phyloP scores from a whole-genome alignment of 768 basidiomycete genomes.

The Cystofilobasidium ferigula region DNA sequence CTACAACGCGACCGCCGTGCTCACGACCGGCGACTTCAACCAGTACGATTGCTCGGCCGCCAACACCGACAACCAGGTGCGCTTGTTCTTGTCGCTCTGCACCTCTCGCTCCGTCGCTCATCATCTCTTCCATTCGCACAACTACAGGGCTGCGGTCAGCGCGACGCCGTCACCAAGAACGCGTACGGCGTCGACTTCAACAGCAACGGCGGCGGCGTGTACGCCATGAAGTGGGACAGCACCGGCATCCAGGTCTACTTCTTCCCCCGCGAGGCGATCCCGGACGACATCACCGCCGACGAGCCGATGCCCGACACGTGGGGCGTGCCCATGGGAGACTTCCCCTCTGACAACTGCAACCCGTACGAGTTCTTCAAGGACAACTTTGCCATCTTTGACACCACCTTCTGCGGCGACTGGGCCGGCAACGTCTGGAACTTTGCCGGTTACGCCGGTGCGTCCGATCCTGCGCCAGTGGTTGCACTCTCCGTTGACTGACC shows the following conservation, averaged over 20 bases:
- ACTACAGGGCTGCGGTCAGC: conserved; percentile 62
- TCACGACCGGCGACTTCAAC: conserved; percentile 37
- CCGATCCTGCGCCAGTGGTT: neutral
- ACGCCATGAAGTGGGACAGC: conserved; percentile 72
- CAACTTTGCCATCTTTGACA: conserved; percentile 64
- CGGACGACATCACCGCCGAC: conserved; percentile 61
- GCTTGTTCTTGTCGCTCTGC: conserved; percentile 3
- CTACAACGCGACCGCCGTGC: conserved; percentile 50
- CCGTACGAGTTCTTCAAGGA: conserved; percentile 67
- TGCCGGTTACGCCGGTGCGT: conserved; percentile 48
- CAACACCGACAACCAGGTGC: conserved; percentile 36
- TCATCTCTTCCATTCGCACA: conserved; percentile 23
- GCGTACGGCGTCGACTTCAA: conserved; percentile 85
- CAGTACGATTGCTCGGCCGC: conserved; percentile 35
- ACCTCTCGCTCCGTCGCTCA: neutral
- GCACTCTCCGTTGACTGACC: neutral
- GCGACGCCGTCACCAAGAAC: conserved; percentile 45
- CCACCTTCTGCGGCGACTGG: conserved; percentile 78
- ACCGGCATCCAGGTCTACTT: conserved; percentile 60
- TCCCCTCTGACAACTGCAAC: conserved; percentile 63
- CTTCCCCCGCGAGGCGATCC: conserved; percentile 63
- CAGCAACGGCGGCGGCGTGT: conserved; percentile 70
- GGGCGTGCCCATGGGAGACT: conserved; percentile 66
- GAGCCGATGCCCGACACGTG: conserved; percentile 64
- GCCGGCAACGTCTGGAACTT: conserved; percentile 67